phyloP scores from a whole-genome alignment of 2,329 filamentous ascomycete species.

The Hypoxylon sp. region DNA sequence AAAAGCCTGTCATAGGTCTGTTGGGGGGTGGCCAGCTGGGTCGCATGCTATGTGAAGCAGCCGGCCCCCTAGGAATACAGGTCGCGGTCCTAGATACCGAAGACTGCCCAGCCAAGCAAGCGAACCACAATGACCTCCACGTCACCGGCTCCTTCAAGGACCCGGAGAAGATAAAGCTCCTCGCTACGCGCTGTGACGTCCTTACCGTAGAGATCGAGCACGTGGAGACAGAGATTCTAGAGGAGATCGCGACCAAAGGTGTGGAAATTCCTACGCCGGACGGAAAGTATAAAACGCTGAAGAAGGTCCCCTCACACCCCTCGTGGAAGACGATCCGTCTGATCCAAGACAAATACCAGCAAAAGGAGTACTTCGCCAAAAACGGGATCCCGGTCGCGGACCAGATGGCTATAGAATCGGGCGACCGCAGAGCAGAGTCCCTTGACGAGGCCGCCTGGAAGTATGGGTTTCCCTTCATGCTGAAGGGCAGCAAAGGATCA shows the following conservation, averaged over 20 bases:
- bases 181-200: slow-evolving; percentile 82
- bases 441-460: slow-evolving; percentile 71
- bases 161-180: slow-evolving; percentile 77
- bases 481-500: slow-evolving; percentile 89
- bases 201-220: slow-evolving; percentile 97
- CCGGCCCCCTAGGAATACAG: slow-evolving; percentile 77
- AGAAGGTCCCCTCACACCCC: slow-evolving; percentile 75
- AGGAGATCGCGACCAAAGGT: slow-evolving; percentile 78
- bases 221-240: slow-evolving; percentile 88
- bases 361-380: slow-evolving; percentile 82
- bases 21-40: slow-evolving; percentile 76
- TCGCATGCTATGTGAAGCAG: slow-evolving; percentile 93
- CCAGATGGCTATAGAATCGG: slow-evolving; percentile 71
- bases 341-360: slow-evolving; percentile 93
- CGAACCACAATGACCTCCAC: slow-evolving; percentile 79
- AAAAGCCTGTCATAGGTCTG: slow-evolving; percentile 38
- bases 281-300: slow-evolving; percentile 53
- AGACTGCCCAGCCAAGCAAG: slow-evolving; percentile 84
- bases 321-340: slow-evolving; percentile 87
- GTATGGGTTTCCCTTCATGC: slow-evolving; percentile 88
- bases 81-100: slow-evolving; percentile 83
- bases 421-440: slow-evolving; percentile 66
- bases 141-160: slow-evolving; percentile 91
- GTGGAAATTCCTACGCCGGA: slow-evolving; percentile 63
- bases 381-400: slow-evolving; percentile 78